Evolutionary conservation across 2,329 filamentous ascomycete genomes (phyloP).

Genomic region (Aspergillus costaricaensis): DNA sequence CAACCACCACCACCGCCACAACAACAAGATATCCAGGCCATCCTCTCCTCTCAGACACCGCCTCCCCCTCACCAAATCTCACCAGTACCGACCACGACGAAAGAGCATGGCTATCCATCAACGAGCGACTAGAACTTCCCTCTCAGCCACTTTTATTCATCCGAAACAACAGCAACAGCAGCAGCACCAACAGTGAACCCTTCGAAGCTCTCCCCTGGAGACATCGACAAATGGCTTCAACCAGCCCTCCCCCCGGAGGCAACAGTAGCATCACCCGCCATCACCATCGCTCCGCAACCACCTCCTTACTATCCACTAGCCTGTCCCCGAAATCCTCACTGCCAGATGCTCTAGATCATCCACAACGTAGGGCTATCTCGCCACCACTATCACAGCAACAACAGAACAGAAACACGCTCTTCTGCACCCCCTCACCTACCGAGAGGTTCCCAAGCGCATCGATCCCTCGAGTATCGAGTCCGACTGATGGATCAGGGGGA

Average conservation of each 20-base stretch:
- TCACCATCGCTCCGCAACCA: conserved; percentile 39
- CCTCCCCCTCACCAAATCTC: conserved; percentile 30
- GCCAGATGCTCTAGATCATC: not conserved
- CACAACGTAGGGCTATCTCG: not conserved
- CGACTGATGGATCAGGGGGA: not conserved
- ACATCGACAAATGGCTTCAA: conserved; percentile 3
- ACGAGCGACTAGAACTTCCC: conserved; percentile 41
- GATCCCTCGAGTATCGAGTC: not conserved
- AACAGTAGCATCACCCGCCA: conserved; percentile 16
- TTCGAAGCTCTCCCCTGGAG: conserved; percentile 10
- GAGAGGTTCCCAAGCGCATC: not conserved
- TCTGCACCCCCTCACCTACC: not conserved
- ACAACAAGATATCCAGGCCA: conserved; percentile 24
- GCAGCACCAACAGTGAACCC: conserved; percentile 8
- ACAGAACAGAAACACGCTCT: not conserved
- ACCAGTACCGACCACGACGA: conserved; percentile 35
- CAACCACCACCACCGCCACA: not conserved
- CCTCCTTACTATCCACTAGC: conserved; percentile 28
- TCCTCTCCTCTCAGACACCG: conserved; percentile 18
- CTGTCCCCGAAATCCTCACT: not conserved
- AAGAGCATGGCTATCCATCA: conserved; percentile 41
- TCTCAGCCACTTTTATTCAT: conserved; percentile 28
- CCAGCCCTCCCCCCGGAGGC: not conserved
- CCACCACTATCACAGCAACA: not conserved
- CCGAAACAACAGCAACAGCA: conserved; percentile 14